Base-by-base conservation (phyloP, 75 land plant species). In the Pinus albicaulis region DNA sequence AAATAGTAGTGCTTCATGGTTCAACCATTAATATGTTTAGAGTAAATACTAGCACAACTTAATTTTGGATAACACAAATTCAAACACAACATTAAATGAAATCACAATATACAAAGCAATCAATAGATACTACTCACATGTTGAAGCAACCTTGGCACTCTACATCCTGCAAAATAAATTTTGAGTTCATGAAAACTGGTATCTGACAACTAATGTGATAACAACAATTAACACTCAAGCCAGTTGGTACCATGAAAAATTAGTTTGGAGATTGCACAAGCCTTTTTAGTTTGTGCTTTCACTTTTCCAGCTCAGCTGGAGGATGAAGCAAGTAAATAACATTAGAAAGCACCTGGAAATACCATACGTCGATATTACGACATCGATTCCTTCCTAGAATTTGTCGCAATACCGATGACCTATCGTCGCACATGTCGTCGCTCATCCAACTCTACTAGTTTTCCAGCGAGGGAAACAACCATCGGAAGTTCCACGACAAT, bases 251-350 rank as follows among this genome's bases (percentile, higher is more conserved):
- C 95, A 92, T 92, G 89, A 92, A 92, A 80, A 88, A 92, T 12
- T 92, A 92, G 66, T 92, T 90, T 13, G 94, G 94, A 31, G 94
- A 90, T 56, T 86, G 94, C 12, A 92, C 92, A 31, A 92, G 88
- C 57, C 95, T 84, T 77, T 92, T 92, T 57, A 90, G 83, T 82
- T 92, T 92, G 89, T 92, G 95, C 87, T 85, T 92, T 76, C 65
- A 80, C 84, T 91, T 92, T 80, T 92, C 95, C 62, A 92, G 82
- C 78, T 92, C 93, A 5, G 87, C 89, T 19, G 93, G 95, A 28
- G 95, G 95, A 74, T 92, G 87, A 63, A 92, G 76, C 77, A 92
- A 80, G 80, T 92, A 92, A 59, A 92, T 86, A 59, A 90, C 95
- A 74, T 90, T 92, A 22, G 88, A 87, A 68, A 92, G 95, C 44